Conservation (phyloP, 106 monocot genomes). For the Triglochin maritima region DNA sequence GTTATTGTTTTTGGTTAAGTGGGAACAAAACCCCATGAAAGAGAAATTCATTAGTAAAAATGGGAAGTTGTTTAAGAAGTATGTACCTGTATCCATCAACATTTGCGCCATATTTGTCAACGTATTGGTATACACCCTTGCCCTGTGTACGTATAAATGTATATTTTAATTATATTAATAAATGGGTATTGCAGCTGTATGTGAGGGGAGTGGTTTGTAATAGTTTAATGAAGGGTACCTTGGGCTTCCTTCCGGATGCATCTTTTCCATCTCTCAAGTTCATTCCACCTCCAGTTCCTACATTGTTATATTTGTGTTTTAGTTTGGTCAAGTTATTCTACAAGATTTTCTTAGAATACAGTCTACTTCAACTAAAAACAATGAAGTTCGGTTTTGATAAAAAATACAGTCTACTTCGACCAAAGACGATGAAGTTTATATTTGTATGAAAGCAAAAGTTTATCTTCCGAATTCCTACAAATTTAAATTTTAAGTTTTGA, state of each 20-base stretch:
- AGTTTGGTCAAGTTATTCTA: no score
- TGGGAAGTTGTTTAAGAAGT: neutral
- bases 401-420: no score
- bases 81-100: constrained; percentile 93
- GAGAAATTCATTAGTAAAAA: neutral
- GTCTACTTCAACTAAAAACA: no score
- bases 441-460: no score
- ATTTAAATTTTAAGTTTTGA: no score
- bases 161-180: neutral
- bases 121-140: constrained; percentile 92
- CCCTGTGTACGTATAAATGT: constrained; percentile 28
- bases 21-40: neutral
- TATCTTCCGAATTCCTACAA: no score
- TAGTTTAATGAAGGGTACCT: constrained; percentile 21
- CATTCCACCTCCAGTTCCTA: constrained; percentile 68
- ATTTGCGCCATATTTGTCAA: constrained; percentile 93
- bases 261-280: constrained; percentile 32
- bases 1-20: neutral
- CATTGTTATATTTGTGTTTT: neutral
- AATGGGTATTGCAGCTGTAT: no score
- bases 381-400: no score
- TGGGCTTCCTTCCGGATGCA: constrained; percentile 72
- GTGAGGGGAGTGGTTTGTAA: no score
- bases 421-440: no score
- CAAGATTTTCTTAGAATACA: no score